Conservation (phyloP, 2,329 filamentous ascomycete species). For the Hawksworthiomyces lignivorus region DNA sequence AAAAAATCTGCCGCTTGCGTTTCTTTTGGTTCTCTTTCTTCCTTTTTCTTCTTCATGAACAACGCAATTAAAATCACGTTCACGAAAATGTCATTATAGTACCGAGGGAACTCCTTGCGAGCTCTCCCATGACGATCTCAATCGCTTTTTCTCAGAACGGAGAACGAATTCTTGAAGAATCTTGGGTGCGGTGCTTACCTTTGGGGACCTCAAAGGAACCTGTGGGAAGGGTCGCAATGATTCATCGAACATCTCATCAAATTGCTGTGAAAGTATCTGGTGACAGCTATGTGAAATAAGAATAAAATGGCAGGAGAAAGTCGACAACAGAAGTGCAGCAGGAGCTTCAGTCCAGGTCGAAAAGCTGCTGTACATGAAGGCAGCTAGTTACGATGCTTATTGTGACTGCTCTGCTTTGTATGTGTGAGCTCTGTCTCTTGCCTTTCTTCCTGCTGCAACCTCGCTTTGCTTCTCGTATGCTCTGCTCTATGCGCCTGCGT, state of each 20-base stretch:
- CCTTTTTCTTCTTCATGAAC: slow-evolving; percentile 32
- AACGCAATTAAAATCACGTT: slow-evolving; percentile 42
- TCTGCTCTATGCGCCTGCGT: no score
- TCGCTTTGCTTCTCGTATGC: no score
- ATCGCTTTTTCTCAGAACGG: slow-evolving; percentile 36
- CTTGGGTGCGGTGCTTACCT: slow-evolving; percentile 44
- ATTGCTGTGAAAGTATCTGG: not conserved
- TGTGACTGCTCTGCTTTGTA: no score
- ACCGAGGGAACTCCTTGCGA: slow-evolving; percentile 24
- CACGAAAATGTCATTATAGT: slow-evolving; percentile 33
- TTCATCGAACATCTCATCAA: slow-evolving; percentile 36
- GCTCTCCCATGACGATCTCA: slow-evolving; percentile 36
- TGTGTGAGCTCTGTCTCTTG: no score
- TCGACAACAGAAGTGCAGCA: no score
- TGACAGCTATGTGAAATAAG: no score
- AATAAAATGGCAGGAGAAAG: no score
- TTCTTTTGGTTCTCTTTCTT: slow-evolving; percentile 15
- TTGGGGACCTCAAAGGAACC: slow-evolving; percentile 20
- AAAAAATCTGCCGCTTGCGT: no score
- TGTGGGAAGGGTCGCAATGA: slow-evolving; percentile 43
- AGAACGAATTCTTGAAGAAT: slow-evolving; percentile 38
- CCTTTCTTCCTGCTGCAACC: no score
- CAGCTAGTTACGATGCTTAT: no score
- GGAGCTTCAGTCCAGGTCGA: no score
- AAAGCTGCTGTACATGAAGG: no score